Conservation (phyloP, 2,329 filamentous ascomycete genomes). For the Neopestalotiopsis sp. region DNA sequence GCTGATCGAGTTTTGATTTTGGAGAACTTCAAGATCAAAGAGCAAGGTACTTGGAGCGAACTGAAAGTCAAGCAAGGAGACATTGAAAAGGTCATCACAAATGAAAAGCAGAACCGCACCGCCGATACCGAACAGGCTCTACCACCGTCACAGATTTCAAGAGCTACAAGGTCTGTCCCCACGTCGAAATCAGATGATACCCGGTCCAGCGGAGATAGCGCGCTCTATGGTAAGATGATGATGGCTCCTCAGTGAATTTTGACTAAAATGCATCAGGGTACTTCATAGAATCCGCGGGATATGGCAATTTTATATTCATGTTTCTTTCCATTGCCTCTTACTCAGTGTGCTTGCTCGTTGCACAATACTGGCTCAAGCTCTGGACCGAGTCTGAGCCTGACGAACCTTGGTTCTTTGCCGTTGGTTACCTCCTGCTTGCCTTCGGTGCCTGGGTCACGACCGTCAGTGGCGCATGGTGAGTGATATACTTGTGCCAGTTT, state of each 20-base stretch:
- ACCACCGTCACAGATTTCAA: neutral
- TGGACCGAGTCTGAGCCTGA: slow-evolving; percentile 41
- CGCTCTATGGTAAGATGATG: slow-evolving; percentile 9
- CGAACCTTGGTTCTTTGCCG: slow-evolving; percentile 37
- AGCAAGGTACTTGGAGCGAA: slow-evolving; percentile 8
- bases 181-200: neutral
- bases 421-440: slow-evolving; percentile 41
- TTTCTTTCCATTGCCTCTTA: slow-evolving; percentile 30
- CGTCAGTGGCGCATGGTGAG: slow-evolving; percentile 41
- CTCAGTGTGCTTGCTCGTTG: slow-evolving; percentile 41
- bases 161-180: neutral
- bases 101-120: neutral
- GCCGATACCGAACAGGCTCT: neutral
- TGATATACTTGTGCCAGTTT: slow-evolving; percentile 15
- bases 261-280: slow-evolving; percentile 27
- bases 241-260: slow-evolving; percentile 7
- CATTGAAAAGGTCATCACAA: slow-evolving; percentile 40
- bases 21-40: slow-evolving; percentile 43
- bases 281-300: slow-evolving; percentile 37
- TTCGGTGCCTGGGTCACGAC: slow-evolving; percentile 44
- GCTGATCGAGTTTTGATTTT: slow-evolving; percentile 37
- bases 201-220: slow-evolving; percentile 2
- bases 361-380: slow-evolving; percentile 45
- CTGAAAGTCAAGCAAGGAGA: slow-evolving; percentile 21
- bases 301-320: slow-evolving; percentile 34